Evolutionary conservation across 345 rosid species (phyloP).

Genomic region (Sonneratia alba): DNA sequence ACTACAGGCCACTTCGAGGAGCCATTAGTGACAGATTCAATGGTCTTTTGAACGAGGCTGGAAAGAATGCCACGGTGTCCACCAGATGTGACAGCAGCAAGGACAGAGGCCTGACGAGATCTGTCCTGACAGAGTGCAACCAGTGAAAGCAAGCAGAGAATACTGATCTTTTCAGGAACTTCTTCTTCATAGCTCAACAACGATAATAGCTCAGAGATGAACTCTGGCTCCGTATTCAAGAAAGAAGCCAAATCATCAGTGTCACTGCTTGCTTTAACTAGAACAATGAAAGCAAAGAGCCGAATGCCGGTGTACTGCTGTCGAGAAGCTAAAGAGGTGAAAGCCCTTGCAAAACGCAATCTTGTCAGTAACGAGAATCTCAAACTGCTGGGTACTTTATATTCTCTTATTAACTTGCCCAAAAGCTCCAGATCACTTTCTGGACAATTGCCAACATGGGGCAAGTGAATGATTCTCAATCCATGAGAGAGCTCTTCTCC

Average conservation of each 20-base stretch:
- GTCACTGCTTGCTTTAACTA: constrained; percentile 79
- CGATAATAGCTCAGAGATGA: constrained; percentile 75
- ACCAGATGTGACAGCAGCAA: constrained; percentile 85
- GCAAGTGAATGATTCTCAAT: constrained; percentile 67
- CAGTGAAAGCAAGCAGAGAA: constrained; percentile 65
- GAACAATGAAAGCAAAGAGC: constrained; percentile 81
- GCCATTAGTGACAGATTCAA: constrained; percentile 62
- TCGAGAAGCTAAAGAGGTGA: constrained; percentile 59
- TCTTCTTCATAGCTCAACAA: constrained; percentile 72
- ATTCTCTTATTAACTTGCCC: constrained; percentile 54
- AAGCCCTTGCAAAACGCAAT: constrained; percentile 86
- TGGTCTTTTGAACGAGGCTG: constrained; percentile 84
- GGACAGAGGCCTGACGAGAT: constrained; percentile 69
- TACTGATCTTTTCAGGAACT: constrained; percentile 79
- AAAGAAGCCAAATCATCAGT: constrained; percentile 72
- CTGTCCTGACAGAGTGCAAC: constrained; percentile 94
- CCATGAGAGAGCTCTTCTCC: constrained; percentile 47
- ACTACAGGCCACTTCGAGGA: constrained; percentile 69
- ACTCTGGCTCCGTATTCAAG: constrained; percentile 88
- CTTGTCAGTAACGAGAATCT: constrained; percentile 79
- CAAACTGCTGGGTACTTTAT: constrained; percentile 66
- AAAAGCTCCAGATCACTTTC: constrained; percentile 81
- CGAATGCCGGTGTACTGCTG: constrained; percentile 91
- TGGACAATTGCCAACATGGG: constrained; percentile 28
- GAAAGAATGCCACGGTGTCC: constrained; percentile 86